These are phyloP conservation scores for Sugiyamaella marilandica DNA, from an alignment of 805 yeast genomes.

Conservation along the genomic window DNA sequence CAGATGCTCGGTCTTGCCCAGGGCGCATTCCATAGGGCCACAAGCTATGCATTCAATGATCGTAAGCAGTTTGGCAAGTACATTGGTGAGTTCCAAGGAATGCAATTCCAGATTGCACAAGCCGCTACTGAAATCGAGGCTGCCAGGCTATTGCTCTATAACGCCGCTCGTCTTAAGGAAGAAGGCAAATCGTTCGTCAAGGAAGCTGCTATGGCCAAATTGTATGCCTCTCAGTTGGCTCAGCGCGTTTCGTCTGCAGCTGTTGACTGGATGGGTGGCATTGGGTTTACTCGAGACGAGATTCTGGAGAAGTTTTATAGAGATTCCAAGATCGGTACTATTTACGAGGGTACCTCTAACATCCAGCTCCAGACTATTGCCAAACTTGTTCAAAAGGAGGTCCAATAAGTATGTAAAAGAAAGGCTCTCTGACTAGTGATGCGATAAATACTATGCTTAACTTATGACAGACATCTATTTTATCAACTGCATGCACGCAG, in stretches of 20 bases:
- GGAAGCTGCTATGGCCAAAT: conserved; percentile 45
- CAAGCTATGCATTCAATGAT: conserved; percentile 36
- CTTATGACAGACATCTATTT: too few species aligned
- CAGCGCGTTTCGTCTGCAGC: conserved; percentile 38
- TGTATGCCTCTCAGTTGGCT: conserved; percentile 39
- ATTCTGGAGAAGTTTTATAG: conserved; percentile 40
- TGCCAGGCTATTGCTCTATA: conserved; percentile 38
- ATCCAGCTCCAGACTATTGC: conserved; percentile 43
- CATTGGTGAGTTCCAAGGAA: conserved; percentile 43
- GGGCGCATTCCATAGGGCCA: conserved; percentile 41
- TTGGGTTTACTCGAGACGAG: conserved; percentile 43
- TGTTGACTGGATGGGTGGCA: conserved; percentile 46
- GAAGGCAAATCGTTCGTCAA: conserved; percentile 37
- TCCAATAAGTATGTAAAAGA: not conserved
- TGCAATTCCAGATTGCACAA: conserved; percentile 44
- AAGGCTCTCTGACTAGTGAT: not conserved
- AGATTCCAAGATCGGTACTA: conserved; percentile 42
- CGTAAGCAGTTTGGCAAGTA: conserved; percentile 40
- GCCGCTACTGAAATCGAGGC: conserved; percentile 43
- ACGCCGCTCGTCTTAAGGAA: conserved; percentile 44
- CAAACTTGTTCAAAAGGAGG: conserved; percentile 35
- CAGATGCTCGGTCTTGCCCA: conserved; percentile 43
- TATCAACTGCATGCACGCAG: not conserved
- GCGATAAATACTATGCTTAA: not conserved
- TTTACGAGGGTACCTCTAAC: conserved; percentile 43